Conservation (phyloP, 257 asterid genomes). For the Primulina huaijiensis region DNA sequence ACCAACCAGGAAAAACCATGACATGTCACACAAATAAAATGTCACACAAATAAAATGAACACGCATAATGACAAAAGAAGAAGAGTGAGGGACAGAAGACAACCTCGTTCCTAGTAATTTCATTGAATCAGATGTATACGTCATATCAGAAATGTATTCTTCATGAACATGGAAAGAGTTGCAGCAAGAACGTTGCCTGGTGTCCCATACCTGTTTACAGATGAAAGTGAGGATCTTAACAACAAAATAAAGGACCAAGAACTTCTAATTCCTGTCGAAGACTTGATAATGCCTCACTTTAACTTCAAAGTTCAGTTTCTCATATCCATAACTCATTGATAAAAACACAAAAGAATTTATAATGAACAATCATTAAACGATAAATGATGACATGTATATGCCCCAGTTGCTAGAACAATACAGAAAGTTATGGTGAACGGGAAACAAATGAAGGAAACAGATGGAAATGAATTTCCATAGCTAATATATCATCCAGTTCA, state of each 20-base stretch:
- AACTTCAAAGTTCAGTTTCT: too few relatives aligned
- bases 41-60: background rate
- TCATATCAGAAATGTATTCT: constrained; percentile 85
- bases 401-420: background rate
- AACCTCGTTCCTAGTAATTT: constrained; percentile 83
- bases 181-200: constrained; percentile 82
- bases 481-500: background rate
- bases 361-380: background rate
- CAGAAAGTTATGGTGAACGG: background rate
- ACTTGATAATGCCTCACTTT: background rate
- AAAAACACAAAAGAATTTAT: too few relatives aligned
- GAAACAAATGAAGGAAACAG: background rate
- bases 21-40: background rate
- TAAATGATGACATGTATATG: constrained; percentile 2
- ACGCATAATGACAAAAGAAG: background rate
- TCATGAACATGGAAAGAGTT: constrained; percentile 65
- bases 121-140: constrained; percentile 73
- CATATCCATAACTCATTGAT: too few relatives aligned
- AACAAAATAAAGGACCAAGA: background rate
- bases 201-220: constrained; percentile 77
- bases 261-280: constrained; percentile 4
- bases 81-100: constrained; percentile 2
- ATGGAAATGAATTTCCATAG: background rate
- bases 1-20: background rate
- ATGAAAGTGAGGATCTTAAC: constrained; percentile 5